Base-by-base conservation (phyloP, 176 grass and related monocot species). In the Bromus sterilis region DNA sequence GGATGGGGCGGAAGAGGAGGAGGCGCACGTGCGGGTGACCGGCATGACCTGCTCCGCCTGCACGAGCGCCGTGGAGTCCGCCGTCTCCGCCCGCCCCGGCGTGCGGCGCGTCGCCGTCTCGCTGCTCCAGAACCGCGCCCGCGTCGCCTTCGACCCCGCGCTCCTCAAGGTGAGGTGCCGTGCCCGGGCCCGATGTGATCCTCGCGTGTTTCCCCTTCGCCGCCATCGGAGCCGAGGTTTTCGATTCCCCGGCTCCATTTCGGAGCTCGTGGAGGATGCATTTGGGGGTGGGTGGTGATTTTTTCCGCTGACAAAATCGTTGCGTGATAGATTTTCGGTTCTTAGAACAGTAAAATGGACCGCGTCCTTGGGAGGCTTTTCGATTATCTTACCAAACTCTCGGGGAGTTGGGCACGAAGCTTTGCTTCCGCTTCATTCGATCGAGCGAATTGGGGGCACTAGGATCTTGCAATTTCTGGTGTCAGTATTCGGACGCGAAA, bases 31-130 rank as follows among this genome's bases (percentile, higher is more conserved):
- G 43, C 90, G 89, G 62, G 88, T 98, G 67, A 89, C 72, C 5
- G 96, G 96, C 36, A 98, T 98, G 96, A 98, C 93, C 46, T 98
- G 96, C 85, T 98, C 96, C 9, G 96, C 96, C 32, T 98, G 96
- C 87, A 98, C 90, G 31, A 89, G 80, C 78, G 86, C 96, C 71
- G 96, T 98, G 35, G 96, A 98, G 84, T 82, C 70, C 28, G 88
- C 96, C 60, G 87, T 93, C 39, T 84, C 85, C 42, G 84, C 88
- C 20, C 85, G 86, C 46, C 77, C 18, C 7, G 96, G 96, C 8
- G 96, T 99, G 74, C 40, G 75, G 11, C 66, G 67, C n/a, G 91
- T 90, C 73, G 86, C 96, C 37, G 96, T 99, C 15, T 99, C 96
- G 6, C 84, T 99, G 72, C 90, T 99, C 66, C 96, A 99, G 89